These are phyloP conservation scores for Phytophthora chlamydospora DNA, from an alignment of 352 stramenopile species.

Conservation along the genomic window DNA sequence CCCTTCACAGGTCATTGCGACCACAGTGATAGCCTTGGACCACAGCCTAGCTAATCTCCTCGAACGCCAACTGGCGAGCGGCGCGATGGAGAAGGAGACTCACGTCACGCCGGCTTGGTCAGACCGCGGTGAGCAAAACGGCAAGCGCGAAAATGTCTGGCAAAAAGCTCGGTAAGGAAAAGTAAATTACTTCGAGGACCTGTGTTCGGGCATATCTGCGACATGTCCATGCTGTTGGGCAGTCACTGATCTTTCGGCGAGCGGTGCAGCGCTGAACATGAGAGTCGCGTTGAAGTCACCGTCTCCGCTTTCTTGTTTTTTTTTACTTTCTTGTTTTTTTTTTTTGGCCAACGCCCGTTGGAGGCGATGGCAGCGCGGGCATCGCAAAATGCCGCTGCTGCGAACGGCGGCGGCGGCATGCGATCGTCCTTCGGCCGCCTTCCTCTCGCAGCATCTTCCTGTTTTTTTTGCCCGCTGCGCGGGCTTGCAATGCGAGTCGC, in stretches of 20 bases:
- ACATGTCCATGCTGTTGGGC: slow-evolving; percentile 18
- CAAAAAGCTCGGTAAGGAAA: slow-evolving; percentile 11
- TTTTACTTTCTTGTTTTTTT: too few species aligned
- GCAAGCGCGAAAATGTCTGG: background rate
- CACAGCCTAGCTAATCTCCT: slow-evolving; percentile 11
- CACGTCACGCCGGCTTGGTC: too few species aligned
- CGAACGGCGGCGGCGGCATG: slow-evolving; percentile 16
- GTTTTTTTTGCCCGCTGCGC: slow-evolving; percentile 4
- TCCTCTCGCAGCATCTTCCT: slow-evolving; percentile 26
- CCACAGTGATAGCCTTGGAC: slow-evolving; percentile 12
- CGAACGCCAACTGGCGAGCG: slow-evolving; percentile 1
- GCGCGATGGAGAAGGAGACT: too few species aligned
- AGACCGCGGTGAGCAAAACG: too few species aligned
- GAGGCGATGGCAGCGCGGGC: slow-evolving; percentile 6
- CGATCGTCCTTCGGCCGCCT: slow-evolving; percentile 27
- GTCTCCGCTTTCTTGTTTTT: too few species aligned
- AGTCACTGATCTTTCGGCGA: slow-evolving; percentile 15
- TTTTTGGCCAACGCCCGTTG: slow-evolving; percentile 25
- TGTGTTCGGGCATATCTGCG: slow-evolving; percentile 18
- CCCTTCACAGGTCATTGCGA: slow-evolving; percentile 22
- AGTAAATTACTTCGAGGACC: slow-evolving; percentile 34
- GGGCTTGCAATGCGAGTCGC: background rate
- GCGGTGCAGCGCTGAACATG: slow-evolving; percentile 23
- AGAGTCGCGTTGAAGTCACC: slow-evolving; percentile 41
- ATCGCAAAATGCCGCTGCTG: background rate